A percentile compares a stretch with the other conserved stretches of the same genome.
phyloP scores from a whole-genome alignment of 352 stramenopile genomes.

The Globisporangium echinulatum region DNA sequence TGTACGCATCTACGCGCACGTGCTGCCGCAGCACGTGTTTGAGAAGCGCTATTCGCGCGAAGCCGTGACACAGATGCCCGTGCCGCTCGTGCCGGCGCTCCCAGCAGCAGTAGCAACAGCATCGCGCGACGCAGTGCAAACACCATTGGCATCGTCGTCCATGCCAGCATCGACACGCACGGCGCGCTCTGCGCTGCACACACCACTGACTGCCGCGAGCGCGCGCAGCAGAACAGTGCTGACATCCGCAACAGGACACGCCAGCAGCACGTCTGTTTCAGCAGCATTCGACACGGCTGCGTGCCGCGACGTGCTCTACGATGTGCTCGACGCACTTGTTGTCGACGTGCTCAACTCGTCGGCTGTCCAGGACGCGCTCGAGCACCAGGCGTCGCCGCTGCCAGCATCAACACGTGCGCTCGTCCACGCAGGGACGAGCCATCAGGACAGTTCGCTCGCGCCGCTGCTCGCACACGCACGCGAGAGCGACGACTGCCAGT shows the following conservation, averaged over 20 bases:
- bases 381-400: constrained; percentile 28
- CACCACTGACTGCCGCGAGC: constrained; percentile 6
- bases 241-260: too few relatives aligned
- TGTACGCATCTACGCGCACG: constrained; percentile 47
- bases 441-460: background rate
- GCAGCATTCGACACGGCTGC: constrained; percentile 7
- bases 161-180: constrained; percentile 2
- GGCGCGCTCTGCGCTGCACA: background rate
- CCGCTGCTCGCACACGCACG: constrained; percentile 23
- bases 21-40: constrained; percentile 41
- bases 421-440: constrained; percentile 8
- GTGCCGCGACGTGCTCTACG: constrained; percentile 38
- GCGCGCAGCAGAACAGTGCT: background rate
- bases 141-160: background rate
- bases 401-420: constrained; percentile 20
- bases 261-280: too few relatives aligned
- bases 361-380: constrained; percentile 35
- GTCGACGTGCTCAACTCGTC: constrained; percentile 51
- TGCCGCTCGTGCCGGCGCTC: constrained; percentile 15
- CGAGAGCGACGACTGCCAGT: constrained; percentile 54
- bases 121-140: background rate
- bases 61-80: constrained; percentile 25
- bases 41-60: constrained; percentile 41
- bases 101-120: background rate
- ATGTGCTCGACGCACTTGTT: constrained; percentile 54